phyloP scores from a whole-genome alignment of 441 rosid species.

The Jatropha multifida region DNA sequence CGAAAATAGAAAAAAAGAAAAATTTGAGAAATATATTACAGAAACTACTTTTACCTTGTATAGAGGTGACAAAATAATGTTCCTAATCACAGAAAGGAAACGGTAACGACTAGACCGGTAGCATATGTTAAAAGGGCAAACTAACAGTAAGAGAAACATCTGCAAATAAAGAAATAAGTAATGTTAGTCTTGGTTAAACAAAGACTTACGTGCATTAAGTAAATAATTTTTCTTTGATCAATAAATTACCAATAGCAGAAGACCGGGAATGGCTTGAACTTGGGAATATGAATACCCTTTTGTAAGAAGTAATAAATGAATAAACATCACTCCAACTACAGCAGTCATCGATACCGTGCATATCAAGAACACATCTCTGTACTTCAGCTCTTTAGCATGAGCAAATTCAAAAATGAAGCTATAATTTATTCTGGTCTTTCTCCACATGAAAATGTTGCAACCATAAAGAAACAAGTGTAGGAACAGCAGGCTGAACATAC shows the following conservation, averaged over 20 bases:
- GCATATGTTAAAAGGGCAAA: constrained; percentile 80
- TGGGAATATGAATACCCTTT: constrained; percentile 67
- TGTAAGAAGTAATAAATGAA: constrained; percentile 68
- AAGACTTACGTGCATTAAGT: background rate
- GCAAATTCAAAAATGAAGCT: constrained; percentile 87
- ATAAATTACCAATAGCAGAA: constrained; percentile 65
- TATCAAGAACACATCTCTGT: constrained; percentile 86
- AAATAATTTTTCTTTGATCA: background rate
- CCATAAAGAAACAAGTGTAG: constrained; percentile 89
- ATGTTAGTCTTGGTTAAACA: background rate
- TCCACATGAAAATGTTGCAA: constrained; percentile 95
- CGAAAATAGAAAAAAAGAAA: background rate
- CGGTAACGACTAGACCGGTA: constrained; percentile 73
- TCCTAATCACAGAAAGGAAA: constrained; percentile 67
- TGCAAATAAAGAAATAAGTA: constrained; percentile 29
- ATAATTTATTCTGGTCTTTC: constrained; percentile 85
- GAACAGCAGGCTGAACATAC: constrained; percentile 89
- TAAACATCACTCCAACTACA: constrained; percentile 73
- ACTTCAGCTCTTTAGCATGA: constrained; percentile 81
- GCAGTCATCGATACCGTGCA: constrained; percentile 78
- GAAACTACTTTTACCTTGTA: constrained; percentile 55
- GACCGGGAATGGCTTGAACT: constrained; percentile 88
- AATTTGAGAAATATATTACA: too few relatives aligned
- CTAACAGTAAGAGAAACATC: constrained; percentile 56
- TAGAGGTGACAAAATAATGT: constrained; percentile 82